Evolutionary conservation across 441 rosid genomes (phyloP), one percentile per base, ranked within the genome.

Genomic region (Adansonia madagascariensis): DNA sequence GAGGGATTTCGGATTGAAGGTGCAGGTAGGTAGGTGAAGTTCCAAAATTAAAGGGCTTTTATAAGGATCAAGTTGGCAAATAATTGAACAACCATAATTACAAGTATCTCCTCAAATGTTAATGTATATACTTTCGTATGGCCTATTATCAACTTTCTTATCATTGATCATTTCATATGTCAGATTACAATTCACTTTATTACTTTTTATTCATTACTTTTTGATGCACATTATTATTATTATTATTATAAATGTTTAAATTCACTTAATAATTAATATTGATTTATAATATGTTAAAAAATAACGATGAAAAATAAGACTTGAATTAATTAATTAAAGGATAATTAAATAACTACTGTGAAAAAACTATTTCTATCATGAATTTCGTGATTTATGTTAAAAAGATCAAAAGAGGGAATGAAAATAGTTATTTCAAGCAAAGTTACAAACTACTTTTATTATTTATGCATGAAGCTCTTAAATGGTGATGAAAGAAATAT

Each of bases 41-140:
- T 75, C 71, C 55, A 52, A 31, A n/a, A 18, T 7, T 24, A 14
- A 50, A 1, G 18, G 47, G 78, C 62, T 80, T 78, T 76, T 80
- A 82, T 77, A 82, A 80, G 55, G 9, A 17, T 52, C n/a, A 66
- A 64, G 72, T 39, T 41, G 56, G 64, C 79, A 63, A 81, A 81
- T 81, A 65, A 78, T 75, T 78, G 84, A 64, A 50, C 61, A 3
- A 27, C n/a, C 5, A 53, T 1, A 74, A 50, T 74, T 50, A 18
- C 78, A 67, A 50, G 4, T 73, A 4, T 12, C 57, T 77, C 80
- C 75, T 39, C 15, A 2, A 12, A 3, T 63, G 57, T 74, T 50
- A 9, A 1, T 35, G 11, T 73, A 77, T 73, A 73, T 69, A 81
- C 83, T 64, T n/a, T 22, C 50, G 22, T 2, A 49, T 59, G 50